Evolutionary conservation across 192 early-diverging fungal genomes (phyloP).

Genomic region (Coemansia sp.): DNA sequence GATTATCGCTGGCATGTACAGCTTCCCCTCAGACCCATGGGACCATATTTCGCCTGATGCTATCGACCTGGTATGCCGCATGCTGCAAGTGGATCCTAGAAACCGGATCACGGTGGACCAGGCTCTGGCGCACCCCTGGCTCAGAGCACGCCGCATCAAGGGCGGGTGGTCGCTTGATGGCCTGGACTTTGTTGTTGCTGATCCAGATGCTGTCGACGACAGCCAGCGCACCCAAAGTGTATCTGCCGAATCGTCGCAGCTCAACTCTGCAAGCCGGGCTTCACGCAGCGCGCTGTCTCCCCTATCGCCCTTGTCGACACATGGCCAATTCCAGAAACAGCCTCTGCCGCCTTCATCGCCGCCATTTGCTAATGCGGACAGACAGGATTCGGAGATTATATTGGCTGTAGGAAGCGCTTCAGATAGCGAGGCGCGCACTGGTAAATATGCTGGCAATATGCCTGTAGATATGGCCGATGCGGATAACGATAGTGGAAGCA

Average conservation of each 20-base stretch:
- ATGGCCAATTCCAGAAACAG: slow-evolving; percentile 17
- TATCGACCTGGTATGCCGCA: slow-evolving; percentile 52
- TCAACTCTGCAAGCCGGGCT: not conserved
- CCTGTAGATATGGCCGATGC: slow-evolving; percentile 2
- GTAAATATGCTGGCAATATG: not conserved
- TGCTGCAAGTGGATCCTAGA: slow-evolving; percentile 53
- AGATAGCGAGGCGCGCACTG: slow-evolving; percentile 16
- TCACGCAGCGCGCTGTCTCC: slow-evolving; percentile 15
- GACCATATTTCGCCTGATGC: slow-evolving; percentile 64
- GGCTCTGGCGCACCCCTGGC: slow-evolving; percentile 59
- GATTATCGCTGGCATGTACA: slow-evolving; percentile 66
- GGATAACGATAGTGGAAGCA: not conserved
- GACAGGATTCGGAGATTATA: slow-evolving; percentile 12
- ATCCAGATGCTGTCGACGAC: slow-evolving; percentile 41
- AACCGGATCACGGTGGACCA: slow-evolving; percentile 55
- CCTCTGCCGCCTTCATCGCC: slow-evolving; percentile 28
- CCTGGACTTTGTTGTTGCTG: slow-evolving; percentile 29
- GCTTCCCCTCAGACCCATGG: slow-evolving; percentile 81
- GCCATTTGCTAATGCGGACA: slow-evolving; percentile 2
- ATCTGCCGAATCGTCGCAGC: slow-evolving; percentile 42
- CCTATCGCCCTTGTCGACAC: slow-evolving; percentile 8
- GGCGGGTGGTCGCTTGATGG: slow-evolving; percentile 32
- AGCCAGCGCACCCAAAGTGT: slow-evolving; percentile 48
- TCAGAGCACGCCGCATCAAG: slow-evolving; percentile 28
- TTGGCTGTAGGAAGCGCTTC: slow-evolving; percentile 15